Evolutionary conservation across 805 yeast species (phyloP), one percentile per base, ranked within the genome.

Genomic region (Saturnispora serradocipensis): DNA sequence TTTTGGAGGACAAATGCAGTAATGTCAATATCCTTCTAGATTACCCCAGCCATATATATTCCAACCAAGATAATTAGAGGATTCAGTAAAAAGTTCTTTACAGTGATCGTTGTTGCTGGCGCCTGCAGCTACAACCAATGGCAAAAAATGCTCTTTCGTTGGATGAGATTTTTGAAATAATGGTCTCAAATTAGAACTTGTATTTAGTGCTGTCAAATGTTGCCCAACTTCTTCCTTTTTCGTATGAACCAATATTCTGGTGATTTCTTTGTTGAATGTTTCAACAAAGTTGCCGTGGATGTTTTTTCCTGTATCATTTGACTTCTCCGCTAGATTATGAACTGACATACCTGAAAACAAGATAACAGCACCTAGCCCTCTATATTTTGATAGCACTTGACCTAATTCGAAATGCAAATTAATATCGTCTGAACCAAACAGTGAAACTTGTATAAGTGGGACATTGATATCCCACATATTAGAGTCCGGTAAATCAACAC

Each of bases 321-420:
- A 56, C 1, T 78, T 70, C 24, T 84, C 89, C 34, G 78, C 55
- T 42, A 86, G 70, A 60, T 86, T 86, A 65, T 86, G 95, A 22
- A 85, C 93, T 6, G 87, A 72, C 86, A 84, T 82, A 4, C 95
- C 95, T 0, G 89, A 82, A 48, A 80, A 75, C 4, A 86, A 63
- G 2, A 86, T 67, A 50, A 79, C 52, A n/a, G 77, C 80, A 46
- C 76, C 78, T 47, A 76, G 65, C 3, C 71, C 68, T 54, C 88
- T 71, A 56, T 79, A 76, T 38, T 71, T 67, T 13, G 74, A 61
- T 47, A 86, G 66, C 0, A 70, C 72, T 53, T 75, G 63, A 4
- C 95, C 95, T 45, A 86, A 64, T 55, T 74, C 71, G 60, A 67
- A 73, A 55, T 73, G 76, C 3, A 68, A 56, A 15, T 66, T 70